Base-by-base conservation (phyloP, 495 filamentous ascomycete genomes). In the Tuber magnatum region DNA sequence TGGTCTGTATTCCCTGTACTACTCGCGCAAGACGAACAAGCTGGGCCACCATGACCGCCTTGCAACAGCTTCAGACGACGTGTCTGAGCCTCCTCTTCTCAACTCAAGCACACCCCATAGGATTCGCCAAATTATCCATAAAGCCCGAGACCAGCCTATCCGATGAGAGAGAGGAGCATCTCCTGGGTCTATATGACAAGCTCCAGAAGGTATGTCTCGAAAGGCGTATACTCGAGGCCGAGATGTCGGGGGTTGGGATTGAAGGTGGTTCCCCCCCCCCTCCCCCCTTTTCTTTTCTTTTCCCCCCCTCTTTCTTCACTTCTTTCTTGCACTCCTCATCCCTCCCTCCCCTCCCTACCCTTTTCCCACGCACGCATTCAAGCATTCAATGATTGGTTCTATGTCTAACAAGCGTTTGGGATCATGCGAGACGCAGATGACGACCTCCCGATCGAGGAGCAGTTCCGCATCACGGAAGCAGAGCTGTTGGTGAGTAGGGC, bases 81-180 rank as follows among this genome's bases (percentile, higher is more conserved):
- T 80, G 80, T 42, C 70, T 82, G 6, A 65, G 78, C 32, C 72
- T 82, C 10, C 70, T 82, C n/a, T 76, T 82, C 44, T 80, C 81
- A 6, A 80, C 77, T 7, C 81, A 82, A 69, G 73, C 81, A 16
- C 81, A 82, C 69, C 80, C 72, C 1, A 48, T 82, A 65, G 81
- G 81, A 42, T 82, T 82, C 46, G 69, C 81, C 8, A 48, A 71
- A 39, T 35, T 82, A 32, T 61, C 70, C 4, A 35, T 78, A 14
- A 73, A 78, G 35, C 43, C 75, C 8, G 68, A 81, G 68, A 51
- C 65, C 40, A 43, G 69, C 38, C 35, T 73, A 68, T 48, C 79
- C 72, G 79, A 46, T n/a, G 76, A 81, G 73, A 71, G 65, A 41
- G 80, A 82, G 51, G 48, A 73, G 74, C 72, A 80, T 61, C 41